phyloP scores from a whole-genome alignment of 495 filamentous ascomycete species.

The Articulospora tetracladia region DNA sequence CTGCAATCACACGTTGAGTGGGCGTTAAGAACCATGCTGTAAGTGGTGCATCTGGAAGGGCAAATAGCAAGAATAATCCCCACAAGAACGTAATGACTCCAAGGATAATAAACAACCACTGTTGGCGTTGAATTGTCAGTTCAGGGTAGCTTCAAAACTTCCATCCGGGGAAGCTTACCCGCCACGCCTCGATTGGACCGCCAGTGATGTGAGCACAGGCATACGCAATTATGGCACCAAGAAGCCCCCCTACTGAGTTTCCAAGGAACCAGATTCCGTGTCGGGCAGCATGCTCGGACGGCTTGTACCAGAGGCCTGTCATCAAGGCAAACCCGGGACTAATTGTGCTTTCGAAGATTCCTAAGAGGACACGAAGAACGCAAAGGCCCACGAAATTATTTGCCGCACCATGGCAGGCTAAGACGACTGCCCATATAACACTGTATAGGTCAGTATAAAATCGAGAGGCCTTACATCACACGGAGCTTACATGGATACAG shows the following conservation, averaged over 20 bases:
- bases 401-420: slow-evolving; percentile 52
- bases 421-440: slow-evolving; percentile 45
- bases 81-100: slow-evolving; percentile 29
- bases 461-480: no score
- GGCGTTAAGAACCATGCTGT: slow-evolving; percentile 27
- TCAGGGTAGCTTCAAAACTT: no score
- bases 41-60: slow-evolving; percentile 30
- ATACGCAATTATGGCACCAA: slow-evolving; percentile 42
- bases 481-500: no score
- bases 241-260: slow-evolving; percentile 36
- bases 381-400: slow-evolving; percentile 39
- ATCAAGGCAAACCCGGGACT: slow-evolving; percentile 58
- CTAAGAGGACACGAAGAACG: slow-evolving; percentile 56
- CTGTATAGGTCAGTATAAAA: neutral
- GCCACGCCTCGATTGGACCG: no score
- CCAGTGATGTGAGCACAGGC: slow-evolving; percentile 8
- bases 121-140: no score
- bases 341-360: slow-evolving; percentile 57
- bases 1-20: slow-evolving; percentile 37
- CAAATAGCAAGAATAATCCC: slow-evolving; percentile 26
- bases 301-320: slow-evolving; percentile 58
- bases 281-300: slow-evolving; percentile 1
- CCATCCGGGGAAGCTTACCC: neutral
- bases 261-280: slow-evolving; percentile 37
- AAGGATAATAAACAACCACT: slow-evolving; percentile 33